phyloP scores from a whole-genome alignment of 176 grass and related monocot species.

The Aegilops longissima region DNA sequence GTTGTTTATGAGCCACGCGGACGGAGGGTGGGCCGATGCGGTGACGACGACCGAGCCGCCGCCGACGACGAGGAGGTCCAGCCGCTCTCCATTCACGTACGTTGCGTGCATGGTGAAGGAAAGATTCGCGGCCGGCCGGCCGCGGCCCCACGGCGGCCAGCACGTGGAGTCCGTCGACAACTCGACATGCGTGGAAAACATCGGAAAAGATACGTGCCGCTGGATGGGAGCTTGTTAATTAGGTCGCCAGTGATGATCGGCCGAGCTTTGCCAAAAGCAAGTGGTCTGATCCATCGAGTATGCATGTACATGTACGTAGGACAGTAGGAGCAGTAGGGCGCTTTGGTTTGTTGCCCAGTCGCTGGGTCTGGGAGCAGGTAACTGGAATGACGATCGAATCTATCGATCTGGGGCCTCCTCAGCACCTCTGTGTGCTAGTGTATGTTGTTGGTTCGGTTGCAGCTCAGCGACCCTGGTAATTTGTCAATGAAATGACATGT shows the following conservation, averaged over 20 bases:
- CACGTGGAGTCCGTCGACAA: neutral
- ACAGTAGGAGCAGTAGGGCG: neutral
- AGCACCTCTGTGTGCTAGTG: neutral
- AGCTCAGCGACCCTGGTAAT: constrained; percentile 19
- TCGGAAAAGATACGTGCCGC: neutral
- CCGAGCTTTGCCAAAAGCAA: neutral
- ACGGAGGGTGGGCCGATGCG: neutral
- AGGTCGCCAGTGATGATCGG: neutral
- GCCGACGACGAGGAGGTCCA: neutral
- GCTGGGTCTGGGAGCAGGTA: neutral
- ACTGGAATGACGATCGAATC: neutral
- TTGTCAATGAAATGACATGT: neutral
- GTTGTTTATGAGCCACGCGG: constrained; percentile 12
- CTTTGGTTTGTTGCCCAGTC: neutral
- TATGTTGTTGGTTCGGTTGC: constrained; percentile 1
- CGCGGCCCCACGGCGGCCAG: too few species aligned
- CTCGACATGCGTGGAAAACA: neutral
- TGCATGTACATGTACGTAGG: too few species aligned
- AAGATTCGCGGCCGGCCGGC: constrained; percentile 30
- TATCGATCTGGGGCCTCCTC: neutral
- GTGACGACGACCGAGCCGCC: constrained; percentile 9
- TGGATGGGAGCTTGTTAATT: too few species aligned
- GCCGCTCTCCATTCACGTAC: neutral
- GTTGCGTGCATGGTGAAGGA: constrained; percentile 89
- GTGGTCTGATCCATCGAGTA: too few species aligned